Percentiles rank a stretch among this genome's conserved stretches.
phyloP scores from a whole-genome alignment of 345 rosid species.

The Lepidium sativum region DNA sequence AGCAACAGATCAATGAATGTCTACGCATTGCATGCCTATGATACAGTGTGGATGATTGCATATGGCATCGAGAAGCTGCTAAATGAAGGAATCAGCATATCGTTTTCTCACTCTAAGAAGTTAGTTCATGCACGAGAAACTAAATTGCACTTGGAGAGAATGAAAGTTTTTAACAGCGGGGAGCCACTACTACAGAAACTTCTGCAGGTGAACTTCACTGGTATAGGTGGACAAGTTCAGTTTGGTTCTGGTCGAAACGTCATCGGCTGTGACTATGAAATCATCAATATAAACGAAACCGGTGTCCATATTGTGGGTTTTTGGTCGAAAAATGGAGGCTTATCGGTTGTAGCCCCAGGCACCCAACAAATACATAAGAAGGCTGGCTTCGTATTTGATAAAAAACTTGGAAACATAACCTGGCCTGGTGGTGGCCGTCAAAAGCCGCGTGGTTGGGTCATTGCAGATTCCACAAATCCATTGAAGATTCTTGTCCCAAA shows the following conservation, averaged over 20 bases:
- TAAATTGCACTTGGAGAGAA: slow-evolving; percentile 35
- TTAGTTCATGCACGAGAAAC: slow-evolving; percentile 24
- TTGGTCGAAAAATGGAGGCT: slow-evolving; percentile 51
- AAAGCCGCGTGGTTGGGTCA: slow-evolving; percentile 82
- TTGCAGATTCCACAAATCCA: slow-evolving; percentile 52
- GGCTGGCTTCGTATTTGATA: slow-evolving; percentile 23
- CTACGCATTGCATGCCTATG: slow-evolving; percentile 73
- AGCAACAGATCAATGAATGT: slow-evolving; percentile 41
- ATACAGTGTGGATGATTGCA: slow-evolving; percentile 81
- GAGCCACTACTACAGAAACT: slow-evolving; percentile 35
- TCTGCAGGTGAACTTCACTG: slow-evolving; percentile 59
- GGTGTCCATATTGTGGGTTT: slow-evolving; percentile 50
- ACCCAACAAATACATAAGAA: slow-evolving; percentile 19
- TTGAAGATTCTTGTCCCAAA: slow-evolving; percentile 73
- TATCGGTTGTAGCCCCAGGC: slow-evolving; percentile 48
- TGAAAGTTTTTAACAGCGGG: slow-evolving; percentile 60
- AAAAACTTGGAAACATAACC: slow-evolving; percentile 44
- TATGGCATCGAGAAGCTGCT: slow-evolving; percentile 43
- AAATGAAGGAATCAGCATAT: slow-evolving; percentile 39
- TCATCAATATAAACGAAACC: slow-evolving; percentile 48
- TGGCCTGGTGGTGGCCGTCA: slow-evolving; percentile 77
- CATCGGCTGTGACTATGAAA: slow-evolving; percentile 51
- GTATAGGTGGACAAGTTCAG: slow-evolving; percentile 57
- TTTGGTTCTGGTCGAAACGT: slow-evolving; percentile 46
- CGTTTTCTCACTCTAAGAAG: slow-evolving; percentile 42